Evolutionary conservation across 2,329 filamentous ascomycete genomes (phyloP).

Genomic region (Capronia coronata): DNA sequence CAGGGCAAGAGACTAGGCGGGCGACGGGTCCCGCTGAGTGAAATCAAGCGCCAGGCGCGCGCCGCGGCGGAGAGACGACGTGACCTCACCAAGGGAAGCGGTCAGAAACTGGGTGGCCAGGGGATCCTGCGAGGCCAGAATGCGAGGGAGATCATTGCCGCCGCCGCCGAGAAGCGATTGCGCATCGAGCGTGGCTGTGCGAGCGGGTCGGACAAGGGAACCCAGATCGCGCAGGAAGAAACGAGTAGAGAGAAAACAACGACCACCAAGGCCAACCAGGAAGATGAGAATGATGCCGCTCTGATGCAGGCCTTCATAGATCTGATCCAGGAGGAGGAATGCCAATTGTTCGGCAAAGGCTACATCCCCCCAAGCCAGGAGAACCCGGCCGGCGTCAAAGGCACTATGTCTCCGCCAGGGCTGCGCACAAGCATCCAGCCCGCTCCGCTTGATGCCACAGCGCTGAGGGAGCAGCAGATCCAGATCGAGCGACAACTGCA

Average conservation of each 20-base stretch:
- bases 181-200: conserved; percentile 67
- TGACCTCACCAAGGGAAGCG: conserved; percentile 52
- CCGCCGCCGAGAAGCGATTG: conserved; percentile 63
- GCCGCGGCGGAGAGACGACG: conserved; percentile 66
- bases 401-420: conserved; percentile 35
- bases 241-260: conserved; percentile 60
- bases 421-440: conserved; percentile 27
- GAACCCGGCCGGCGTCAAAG: conserved; percentile 46
- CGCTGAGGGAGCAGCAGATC: conserved; percentile 16
- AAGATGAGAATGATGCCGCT: conserved; percentile 79
- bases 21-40: conserved; percentile 57
- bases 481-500: conserved; percentile 18
- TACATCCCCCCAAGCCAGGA: conserved; percentile 49
- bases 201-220: conserved; percentile 59
- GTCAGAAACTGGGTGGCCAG: conserved; percentile 65
- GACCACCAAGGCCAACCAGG: conserved; percentile 75
- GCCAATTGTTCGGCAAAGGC: conserved; percentile 52
- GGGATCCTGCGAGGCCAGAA: conserved; percentile 54
- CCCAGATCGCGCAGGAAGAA: conserved; percentile 57
- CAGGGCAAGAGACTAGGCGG: conserved; percentile 69
- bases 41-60: conserved; percentile 68
- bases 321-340: conserved; percentile 72
- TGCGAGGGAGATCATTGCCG: conserved; percentile 64
- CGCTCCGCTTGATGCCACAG: conserved; percentile 26
- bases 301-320: conserved; percentile 83